These are phyloP conservation scores for Aspergillus indologenus DNA, from an alignment of 495 filamentous ascomycete genomes.

Conservation along the genomic window DNA sequence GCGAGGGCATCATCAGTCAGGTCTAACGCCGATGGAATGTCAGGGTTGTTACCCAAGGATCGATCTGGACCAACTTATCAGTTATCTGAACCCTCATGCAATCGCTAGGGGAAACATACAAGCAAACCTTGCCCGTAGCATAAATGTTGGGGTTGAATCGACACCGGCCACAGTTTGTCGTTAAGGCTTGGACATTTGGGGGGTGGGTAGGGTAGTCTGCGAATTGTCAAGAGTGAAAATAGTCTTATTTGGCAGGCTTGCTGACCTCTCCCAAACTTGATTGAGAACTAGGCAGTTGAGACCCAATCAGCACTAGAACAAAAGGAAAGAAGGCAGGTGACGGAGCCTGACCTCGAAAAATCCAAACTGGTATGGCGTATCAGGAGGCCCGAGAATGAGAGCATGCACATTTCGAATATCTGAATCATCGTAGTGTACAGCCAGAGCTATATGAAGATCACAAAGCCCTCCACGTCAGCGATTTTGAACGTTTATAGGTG, in stretches of 20 bases:
- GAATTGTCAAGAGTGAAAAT: background rate
- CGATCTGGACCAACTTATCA: constrained; percentile 52
- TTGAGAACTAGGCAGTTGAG: constrained; percentile 16
- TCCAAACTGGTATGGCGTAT: constrained; percentile 94
- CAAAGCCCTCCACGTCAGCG: constrained; percentile 1
- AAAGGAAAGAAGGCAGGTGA: constrained; percentile 15
- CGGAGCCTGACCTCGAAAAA: constrained; percentile 74
- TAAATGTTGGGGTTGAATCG: constrained; percentile 99
- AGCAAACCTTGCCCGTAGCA: constrained; percentile 81
- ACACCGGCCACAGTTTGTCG: constrained; percentile 81
- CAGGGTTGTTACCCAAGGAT: constrained; percentile 69
- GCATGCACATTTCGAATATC: constrained; percentile 88
- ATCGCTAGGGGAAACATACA: constrained; percentile 50
- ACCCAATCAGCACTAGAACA: background rate
- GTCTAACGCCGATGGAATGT: background rate
- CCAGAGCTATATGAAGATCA: constrained; percentile 57
- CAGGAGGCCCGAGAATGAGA: constrained; percentile 87
- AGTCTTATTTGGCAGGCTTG: background rate
- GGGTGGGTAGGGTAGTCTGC: constrained; percentile 85
- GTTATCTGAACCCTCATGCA: constrained; percentile 16
- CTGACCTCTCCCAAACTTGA: constrained; percentile 24
- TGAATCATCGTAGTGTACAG: constrained; percentile 78
- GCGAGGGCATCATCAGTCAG: constrained; percentile 20
- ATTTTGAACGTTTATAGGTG: background rate
- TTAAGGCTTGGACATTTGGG: constrained; percentile 69